Conservation (phyloP, 257 asterid genomes). For the Jaltomata sinuosa region DNA sequence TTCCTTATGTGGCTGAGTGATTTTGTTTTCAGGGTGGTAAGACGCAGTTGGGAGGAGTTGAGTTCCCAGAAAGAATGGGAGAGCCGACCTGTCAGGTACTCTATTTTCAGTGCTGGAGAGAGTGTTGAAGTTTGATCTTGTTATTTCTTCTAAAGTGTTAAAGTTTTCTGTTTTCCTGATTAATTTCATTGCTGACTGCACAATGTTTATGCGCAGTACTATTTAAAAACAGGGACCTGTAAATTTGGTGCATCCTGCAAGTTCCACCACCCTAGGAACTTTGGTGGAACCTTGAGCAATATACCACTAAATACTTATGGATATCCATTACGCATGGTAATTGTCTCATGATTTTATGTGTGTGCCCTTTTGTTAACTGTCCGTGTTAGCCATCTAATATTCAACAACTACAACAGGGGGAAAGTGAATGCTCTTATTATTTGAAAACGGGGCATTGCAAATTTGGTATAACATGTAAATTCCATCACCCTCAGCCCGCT, state of each 20-base stretch:
- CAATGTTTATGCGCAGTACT: slow-evolving; percentile 42
- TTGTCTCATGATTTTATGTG: neutral
- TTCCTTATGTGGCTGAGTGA: neutral
- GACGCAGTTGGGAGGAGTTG: slow-evolving; percentile 40
- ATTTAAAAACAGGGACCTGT: slow-evolving; percentile 75
- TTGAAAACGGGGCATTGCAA: slow-evolving; percentile 97
- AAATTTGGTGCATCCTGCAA: slow-evolving; percentile 82
- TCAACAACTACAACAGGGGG: slow-evolving; percentile 44
- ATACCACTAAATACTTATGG: slow-evolving; percentile 64
- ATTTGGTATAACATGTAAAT: slow-evolving; percentile 82
- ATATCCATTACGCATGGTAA: slow-evolving; percentile 85
- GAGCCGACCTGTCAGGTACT: slow-evolving; percentile 80
- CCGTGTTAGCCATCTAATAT: neutral
- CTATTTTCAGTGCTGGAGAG: neutral
- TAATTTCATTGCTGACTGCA: neutral
- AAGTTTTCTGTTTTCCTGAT: neutral
- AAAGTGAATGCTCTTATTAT: slow-evolving; percentile 91
- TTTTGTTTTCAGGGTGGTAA: slow-evolving; percentile 15
- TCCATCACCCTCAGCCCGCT: slow-evolving; percentile 78
- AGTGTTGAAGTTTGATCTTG: neutral
- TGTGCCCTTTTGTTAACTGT: neutral
- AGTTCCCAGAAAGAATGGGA: slow-evolving; percentile 79
- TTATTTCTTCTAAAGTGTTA: neutral
- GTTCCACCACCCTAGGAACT: slow-evolving; percentile 81
- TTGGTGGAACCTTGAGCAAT: slow-evolving; percentile 55